Conservation (phyloP, 225 moss, liverwort and hornwort genomes). For the Ulota crispa region DNA sequence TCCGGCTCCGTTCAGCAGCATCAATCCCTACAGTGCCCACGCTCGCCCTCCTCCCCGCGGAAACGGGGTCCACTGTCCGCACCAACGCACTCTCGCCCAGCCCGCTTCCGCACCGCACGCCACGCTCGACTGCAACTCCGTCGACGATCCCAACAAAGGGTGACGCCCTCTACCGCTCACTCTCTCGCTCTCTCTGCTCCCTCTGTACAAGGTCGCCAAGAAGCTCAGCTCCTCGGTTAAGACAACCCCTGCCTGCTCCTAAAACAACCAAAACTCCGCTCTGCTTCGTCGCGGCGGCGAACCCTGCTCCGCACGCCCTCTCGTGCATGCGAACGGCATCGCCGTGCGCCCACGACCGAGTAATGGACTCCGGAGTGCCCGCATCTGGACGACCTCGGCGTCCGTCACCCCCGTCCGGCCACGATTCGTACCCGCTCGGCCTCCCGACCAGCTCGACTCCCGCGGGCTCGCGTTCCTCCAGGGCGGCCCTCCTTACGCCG, state of each 20-base stretch:
- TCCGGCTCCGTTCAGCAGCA: too few species aligned
- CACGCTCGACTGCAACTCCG: slow-evolving; percentile 12
- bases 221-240: neutral
- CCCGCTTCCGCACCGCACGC: neutral
- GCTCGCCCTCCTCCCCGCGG: too few species aligned
- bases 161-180: neutral
- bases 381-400: neutral
- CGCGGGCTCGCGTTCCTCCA: neutral
- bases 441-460: neutral
- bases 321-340: neutral
- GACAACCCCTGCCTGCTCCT: neutral
- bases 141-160: slow-evolving; percentile 13
- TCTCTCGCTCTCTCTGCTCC: neutral
- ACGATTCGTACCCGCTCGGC: neutral
- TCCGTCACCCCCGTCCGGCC: neutral
- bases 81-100: slow-evolving; percentile 6
- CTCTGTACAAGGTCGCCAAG: slow-evolving; percentile 30
- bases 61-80: slow-evolving; percentile 17
- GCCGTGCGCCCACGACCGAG: neutral
- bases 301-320: neutral
- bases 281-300: neutral
- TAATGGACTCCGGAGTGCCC: neutral
- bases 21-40: too few species aligned
- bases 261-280: neutral
- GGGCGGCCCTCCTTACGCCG: neutral